Conservation (phyloP, 129 eudicot species). For the Cynara cardunculus region DNA sequence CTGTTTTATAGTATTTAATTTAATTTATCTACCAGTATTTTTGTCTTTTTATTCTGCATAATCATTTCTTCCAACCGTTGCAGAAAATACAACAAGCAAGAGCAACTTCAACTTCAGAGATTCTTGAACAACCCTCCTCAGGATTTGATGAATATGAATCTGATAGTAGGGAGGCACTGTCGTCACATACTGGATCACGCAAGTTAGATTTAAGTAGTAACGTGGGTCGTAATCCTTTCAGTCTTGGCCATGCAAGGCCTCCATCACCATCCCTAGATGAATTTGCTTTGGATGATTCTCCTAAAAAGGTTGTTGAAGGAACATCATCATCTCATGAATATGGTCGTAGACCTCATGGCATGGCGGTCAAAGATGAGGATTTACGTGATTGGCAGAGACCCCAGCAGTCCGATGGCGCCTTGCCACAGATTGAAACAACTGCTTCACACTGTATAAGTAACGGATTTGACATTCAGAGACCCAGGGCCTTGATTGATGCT, state of each 20-base stretch:
- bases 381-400: slow-evolving; percentile 40
- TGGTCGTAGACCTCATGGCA: slow-evolving; percentile 37
- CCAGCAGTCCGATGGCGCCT: slow-evolving; percentile 19
- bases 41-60: neutral
- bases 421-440: slow-evolving; percentile 22
- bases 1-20: neutral
- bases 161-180: slow-evolving; percentile 30
- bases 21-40: neutral
- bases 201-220: slow-evolving; percentile 35
- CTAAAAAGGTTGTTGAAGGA: slow-evolving; percentile 45
- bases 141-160: slow-evolving; percentile 43
- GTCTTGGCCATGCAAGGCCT: slow-evolving; percentile 38
- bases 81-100: slow-evolving; percentile 53
- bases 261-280: slow-evolving; percentile 55
- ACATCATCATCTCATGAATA: slow-evolving; percentile 57
- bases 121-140: slow-evolving; percentile 22
- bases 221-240: slow-evolving; percentile 44
- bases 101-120: slow-evolving; percentile 33
- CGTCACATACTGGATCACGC: slow-evolving; percentile 37
- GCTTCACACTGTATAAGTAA: slow-evolving; percentile 1
- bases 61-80: slow-evolving; percentile 6
- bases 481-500: slow-evolving; percentile 92
- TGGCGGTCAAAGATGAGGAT: slow-evolving; percentile 39
- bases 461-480: slow-evolving; percentile 58
- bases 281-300: slow-evolving; percentile 35